Conservation (phyloP, 768 basidiomycete genomes). For the Mycena filopes region DNA sequence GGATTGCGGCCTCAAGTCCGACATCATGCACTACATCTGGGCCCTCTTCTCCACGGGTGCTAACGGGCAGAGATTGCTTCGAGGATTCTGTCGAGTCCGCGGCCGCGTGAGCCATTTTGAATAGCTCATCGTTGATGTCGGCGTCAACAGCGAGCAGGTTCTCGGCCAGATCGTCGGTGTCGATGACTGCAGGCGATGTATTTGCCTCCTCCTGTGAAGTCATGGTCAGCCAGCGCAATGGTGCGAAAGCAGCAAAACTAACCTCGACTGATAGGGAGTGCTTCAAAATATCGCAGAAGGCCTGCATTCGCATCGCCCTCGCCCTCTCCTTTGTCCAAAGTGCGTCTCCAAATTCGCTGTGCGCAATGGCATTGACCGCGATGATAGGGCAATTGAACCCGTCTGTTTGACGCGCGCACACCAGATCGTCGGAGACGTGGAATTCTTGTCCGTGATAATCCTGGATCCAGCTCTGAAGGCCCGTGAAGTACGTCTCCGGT, state of each 20-base stretch:
- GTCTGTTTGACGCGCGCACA: conserved; percentile 22
- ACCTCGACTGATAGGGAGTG: not conserved
- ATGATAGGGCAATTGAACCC: conserved; percentile 26
- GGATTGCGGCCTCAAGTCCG: too few species aligned
- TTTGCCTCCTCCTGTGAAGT: too few species aligned
- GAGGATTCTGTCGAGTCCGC: too few species aligned
- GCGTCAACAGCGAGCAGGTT: not conserved
- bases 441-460: not conserved
- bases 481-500: conserved; percentile 7
- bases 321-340: conserved; percentile 20
- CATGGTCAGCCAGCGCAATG: too few species aligned
- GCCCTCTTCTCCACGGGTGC: too few species aligned
- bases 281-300: conserved; percentile 19
- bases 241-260: too few species aligned
- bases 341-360: conserved; percentile 22
- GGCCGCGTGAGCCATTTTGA: not conserved
- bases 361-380: conserved; percentile 28
- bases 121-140: conserved; percentile 3
- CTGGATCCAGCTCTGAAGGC: not conserved
- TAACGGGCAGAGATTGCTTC: too few species aligned
- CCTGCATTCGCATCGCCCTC: conserved; percentile 4
- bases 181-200: too few species aligned
- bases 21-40: too few species aligned
- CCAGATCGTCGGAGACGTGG: conserved; percentile 7
- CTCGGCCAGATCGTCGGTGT: not conserved